Evolutionary conservation across 768 basidiomycete species (phyloP), one percentile per base, ranked within the genome.

Genomic region (Tylopilus felleus): DNA sequence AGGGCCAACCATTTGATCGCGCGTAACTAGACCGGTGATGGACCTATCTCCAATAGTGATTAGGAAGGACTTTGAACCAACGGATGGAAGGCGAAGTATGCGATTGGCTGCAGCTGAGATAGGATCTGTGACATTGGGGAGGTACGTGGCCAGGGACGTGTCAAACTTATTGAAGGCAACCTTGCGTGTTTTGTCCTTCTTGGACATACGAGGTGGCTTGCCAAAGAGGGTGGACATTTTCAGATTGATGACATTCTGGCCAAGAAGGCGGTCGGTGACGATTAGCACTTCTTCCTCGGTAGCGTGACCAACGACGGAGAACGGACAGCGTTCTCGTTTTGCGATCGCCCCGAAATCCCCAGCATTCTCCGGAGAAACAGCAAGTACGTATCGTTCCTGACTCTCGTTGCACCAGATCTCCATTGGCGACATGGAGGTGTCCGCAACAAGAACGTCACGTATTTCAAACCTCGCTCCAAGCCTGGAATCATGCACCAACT

Each of bases 361-460:
- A 21, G 84, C 75, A 53, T 80, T 81, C 17, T 80, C 78, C 2
- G 83, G 81, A 1, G 83, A 81, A 55, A 99, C 80, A 9, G 97
- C 97, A 28, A 98, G 80, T 27, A 98, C 97, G 67, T 98, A 99
- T 36, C 97, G 86, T 65, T 98, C 97, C 75, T 98, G 97, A 59
- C 86, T 89, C 73, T 99, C 97, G 72, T 99, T 99, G 68, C 97
- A 98, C 97, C 97, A 99, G 47, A 98, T 98, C 74, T 98, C 96
- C 96, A 99, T 98, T 0, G 97, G 97, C 5, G 92, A 94, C 91
- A 99, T 92, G 36, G 89, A 88, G 22, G 81, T 78, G 68, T 98
- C 97, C 27, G 93, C 96, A 38, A 97, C 85, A 23, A 92, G 79
- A 8, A 99, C 86, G 62, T 98, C 90, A 21, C 96, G 78, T 60